These are phyloP conservation scores for Heliosperma pusillum DNA, from an alignment of 148 eudicot genomes.

Conservation along the genomic window DNA sequence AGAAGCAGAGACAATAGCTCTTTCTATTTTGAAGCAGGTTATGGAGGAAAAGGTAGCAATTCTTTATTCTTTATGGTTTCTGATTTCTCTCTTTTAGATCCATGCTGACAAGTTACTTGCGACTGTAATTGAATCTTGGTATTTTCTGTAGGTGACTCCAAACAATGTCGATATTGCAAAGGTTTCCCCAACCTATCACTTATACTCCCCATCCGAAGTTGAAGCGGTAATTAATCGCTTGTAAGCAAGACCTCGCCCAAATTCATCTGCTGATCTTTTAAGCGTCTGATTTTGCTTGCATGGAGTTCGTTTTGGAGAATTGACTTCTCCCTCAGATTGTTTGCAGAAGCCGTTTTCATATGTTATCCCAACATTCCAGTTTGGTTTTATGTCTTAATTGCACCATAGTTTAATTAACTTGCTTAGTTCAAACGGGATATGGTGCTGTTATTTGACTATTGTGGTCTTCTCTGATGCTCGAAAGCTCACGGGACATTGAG, in stretches of 20 bases:
- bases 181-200: slow-evolving; percentile 90
- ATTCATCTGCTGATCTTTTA: background rate
- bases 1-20: slow-evolving; percentile 96
- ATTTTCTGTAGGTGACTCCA: slow-evolving; percentile 71
- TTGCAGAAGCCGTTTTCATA: background rate
- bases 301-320: background rate
- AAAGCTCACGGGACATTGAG: background rate
- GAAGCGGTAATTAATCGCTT: slow-evolving; percentile 84
- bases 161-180: slow-evolving; percentile 96
- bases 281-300: slow-evolving; percentile 3
- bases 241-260: slow-evolving; percentile 31
- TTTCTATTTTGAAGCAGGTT: slow-evolving; percentile 94
- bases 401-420: slow-evolving; percentile 1
- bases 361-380: slow-evolving; percentile 7
- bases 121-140: background rate
- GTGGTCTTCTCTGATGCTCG: background rate
- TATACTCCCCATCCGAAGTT: slow-evolving; percentile 87
- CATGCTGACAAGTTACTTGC: background rate
- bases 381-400: background rate
- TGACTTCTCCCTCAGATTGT: background rate
- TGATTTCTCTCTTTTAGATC: background rate
- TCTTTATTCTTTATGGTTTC: background rate
- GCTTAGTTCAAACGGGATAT: background rate
- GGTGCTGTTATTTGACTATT: background rate
- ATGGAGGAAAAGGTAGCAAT: slow-evolving; percentile 92